Percentiles rank a stretch among this genome's conserved stretches.
Conservation (phyloP, 345 rosid genomes). For the Aethionema arabicum region DNA sequence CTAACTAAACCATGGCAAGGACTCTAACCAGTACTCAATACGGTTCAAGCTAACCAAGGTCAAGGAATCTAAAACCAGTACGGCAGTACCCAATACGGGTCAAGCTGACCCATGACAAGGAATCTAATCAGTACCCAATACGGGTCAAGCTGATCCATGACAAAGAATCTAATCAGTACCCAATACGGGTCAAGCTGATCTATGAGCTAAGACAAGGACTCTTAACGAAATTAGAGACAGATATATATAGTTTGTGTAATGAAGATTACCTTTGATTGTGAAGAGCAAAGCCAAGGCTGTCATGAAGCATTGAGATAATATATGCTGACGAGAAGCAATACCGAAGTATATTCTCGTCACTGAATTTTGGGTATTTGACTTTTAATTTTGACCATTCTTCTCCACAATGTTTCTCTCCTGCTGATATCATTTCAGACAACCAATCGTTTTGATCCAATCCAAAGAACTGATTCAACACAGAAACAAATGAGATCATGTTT, state of each 20-base stretch:
- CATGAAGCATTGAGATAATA: constrained; percentile 84
- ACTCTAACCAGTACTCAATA: too few relatives aligned
- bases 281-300: constrained; percentile 69
- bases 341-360: constrained; percentile 60
- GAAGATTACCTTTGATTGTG: constrained; percentile 55
- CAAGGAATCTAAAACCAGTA: too few relatives aligned
- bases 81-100: too few relatives aligned
- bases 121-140: too few relatives aligned
- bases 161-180: too few relatives aligned
- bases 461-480: constrained; percentile 59
- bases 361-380: constrained; percentile 50
- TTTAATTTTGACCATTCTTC: constrained; percentile 78
- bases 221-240: background rate
- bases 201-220: too few relatives aligned
- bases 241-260: background rate
- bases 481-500: background rate
- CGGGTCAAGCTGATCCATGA: too few relatives aligned
- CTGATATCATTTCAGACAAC: constrained; percentile 58
- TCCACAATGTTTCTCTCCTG: constrained; percentile 72
- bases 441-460: constrained; percentile 52
- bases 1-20: too few relatives aligned
- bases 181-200: too few relatives aligned
- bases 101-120: too few relatives aligned
- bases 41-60: too few relatives aligned
- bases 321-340: constrained; percentile 94